Percentiles rank a stretch among this genome's conserved stretches.
These are phyloP conservation scores for Parietichytrium sp. DNA, from an alignment of 108 stramenopile species.

Conservation along the genomic window DNA sequence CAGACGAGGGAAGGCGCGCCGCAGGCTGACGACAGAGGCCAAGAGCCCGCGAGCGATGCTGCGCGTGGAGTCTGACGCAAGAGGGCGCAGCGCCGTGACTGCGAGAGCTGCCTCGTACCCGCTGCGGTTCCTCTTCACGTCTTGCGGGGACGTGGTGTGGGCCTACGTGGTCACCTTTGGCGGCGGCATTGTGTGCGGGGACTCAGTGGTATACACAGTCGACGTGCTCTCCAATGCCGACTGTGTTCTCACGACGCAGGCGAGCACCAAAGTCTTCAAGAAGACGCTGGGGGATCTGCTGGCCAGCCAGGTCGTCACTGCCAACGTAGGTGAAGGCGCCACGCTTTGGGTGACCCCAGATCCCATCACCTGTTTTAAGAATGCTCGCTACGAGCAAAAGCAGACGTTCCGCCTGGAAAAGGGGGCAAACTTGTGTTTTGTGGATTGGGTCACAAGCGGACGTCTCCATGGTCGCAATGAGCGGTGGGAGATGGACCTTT, in stretches of 20 bases:
- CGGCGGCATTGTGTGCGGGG: background rate
- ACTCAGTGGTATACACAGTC: background rate
- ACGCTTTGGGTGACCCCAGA: background rate
- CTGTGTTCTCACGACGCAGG: constrained; percentile 27
- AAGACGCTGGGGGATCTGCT: background rate
- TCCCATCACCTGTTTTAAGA: background rate
- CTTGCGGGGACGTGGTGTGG: constrained; percentile 20
- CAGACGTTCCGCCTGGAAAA: constrained; percentile 1
- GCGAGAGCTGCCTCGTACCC: background rate
- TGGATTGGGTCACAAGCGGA: constrained; percentile 25
- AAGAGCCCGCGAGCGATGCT: too few relatives aligned
- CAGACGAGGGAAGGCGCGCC: too few relatives aligned
- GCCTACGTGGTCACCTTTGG: constrained; percentile 15
- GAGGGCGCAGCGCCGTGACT: too few relatives aligned
- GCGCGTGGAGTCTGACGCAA: too few relatives aligned
- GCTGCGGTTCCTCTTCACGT: constrained; percentile 33
- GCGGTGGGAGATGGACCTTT: constrained; percentile 18
- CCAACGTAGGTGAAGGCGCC: background rate
- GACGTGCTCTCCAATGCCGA: background rate
- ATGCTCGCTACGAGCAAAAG: background rate
- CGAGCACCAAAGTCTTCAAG: constrained; percentile 3
- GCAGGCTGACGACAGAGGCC: too few relatives aligned
- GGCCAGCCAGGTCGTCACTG: background rate
- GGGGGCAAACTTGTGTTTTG: background rate
- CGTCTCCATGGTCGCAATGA: background rate